Evolutionary conservation across 371 early-diverging fungal genomes (phyloP).

Genomic region (Mortierella sp.): DNA sequence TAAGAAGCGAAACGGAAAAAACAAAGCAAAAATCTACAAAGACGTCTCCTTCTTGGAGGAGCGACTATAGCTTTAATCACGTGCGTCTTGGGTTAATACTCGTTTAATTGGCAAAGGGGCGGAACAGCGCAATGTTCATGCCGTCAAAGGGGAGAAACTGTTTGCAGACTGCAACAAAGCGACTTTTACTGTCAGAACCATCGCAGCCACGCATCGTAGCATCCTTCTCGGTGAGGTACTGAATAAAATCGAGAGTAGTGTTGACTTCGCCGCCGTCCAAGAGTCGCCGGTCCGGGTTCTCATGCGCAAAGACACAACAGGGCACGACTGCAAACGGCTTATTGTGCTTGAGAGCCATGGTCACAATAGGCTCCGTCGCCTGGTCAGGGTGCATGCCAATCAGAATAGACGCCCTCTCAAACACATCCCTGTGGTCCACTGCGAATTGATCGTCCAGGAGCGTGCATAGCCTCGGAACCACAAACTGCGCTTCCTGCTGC

Average conservation of each 20-base stretch:
- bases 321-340: slow-evolving; percentile 72
- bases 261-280: slow-evolving; percentile 59
- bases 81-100: not conserved
- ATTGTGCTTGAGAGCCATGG: slow-evolving; percentile 59
- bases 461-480: slow-evolving; percentile 52
- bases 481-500: slow-evolving; percentile 24
- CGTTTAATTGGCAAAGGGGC: not conserved
- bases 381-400: slow-evolving; percentile 72
- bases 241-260: slow-evolving; percentile 66
- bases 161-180: slow-evolving; percentile 3
- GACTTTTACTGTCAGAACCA: not conserved
- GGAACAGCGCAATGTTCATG: slow-evolving; percentile 47
- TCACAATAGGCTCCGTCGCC: slow-evolving; percentile 71
- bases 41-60: not conserved
- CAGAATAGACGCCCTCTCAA: slow-evolving; percentile 58
- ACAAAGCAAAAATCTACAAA: slow-evolving; percentile 16
- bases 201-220: not conserved
- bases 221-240: slow-evolving; percentile 66
- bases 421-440: slow-evolving; percentile 37
- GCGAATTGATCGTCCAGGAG: slow-evolving; percentile 62
- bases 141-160: slow-evolving; percentile 56
- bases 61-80: not conserved
- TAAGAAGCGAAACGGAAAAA: not conserved
- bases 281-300: slow-evolving; percentile 60
- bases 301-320: slow-evolving; percentile 70